These are phyloP conservation scores for Pseudopithomyces maydicus DNA, from an alignment of 2,329 filamentous ascomycete genomes.

Conservation along the genomic window DNA sequence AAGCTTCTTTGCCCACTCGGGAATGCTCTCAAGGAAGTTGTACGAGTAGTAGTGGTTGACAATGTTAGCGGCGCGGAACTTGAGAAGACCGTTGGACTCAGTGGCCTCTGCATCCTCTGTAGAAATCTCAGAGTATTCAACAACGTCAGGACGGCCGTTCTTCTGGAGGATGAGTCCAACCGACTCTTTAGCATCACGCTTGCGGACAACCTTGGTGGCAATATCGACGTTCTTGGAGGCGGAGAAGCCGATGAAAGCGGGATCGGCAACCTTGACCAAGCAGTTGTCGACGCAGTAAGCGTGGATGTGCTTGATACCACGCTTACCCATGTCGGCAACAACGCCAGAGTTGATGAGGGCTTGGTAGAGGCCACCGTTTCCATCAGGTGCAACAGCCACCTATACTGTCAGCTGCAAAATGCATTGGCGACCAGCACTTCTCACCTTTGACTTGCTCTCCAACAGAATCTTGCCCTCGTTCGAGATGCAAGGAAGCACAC, in stretches of 20 bases:
- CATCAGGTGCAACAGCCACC: constrained; percentile 93
- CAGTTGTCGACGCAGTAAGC: constrained; percentile 99
- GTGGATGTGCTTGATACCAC: constrained; percentile 93
- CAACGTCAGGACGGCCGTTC: constrained; percentile 95
- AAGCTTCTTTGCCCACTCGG: constrained; percentile 81
- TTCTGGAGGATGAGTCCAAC: constrained; percentile 93
- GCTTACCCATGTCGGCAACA: constrained; percentile 83
- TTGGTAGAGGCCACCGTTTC: constrained; percentile 96
- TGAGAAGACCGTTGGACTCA: constrained; percentile 79
- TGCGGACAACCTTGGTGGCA: constrained; percentile 98
- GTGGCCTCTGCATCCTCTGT: constrained; percentile 83
- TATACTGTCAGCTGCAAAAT: constrained; percentile 31
- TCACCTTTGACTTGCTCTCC: constrained; percentile 81
- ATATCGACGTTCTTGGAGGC: constrained; percentile 90
- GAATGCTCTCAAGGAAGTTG: constrained; percentile 87
- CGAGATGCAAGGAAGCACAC: constrained; percentile 93
- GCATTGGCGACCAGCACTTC: constrained; percentile 5
- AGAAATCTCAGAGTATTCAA: constrained; percentile 98
- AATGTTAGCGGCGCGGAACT: constrained; percentile 97
- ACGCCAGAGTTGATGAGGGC: constrained; percentile 81
- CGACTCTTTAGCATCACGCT: constrained; percentile 94
- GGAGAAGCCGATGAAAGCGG: constrained; percentile 91
- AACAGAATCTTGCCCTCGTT: constrained; percentile 97
- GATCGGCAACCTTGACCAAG: constrained; percentile 97
- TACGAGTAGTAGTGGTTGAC: constrained; percentile 99